phyloP scores from a whole-genome alignment of 305 asterid genomes.

The Stenogyne calaminthoides region DNA sequence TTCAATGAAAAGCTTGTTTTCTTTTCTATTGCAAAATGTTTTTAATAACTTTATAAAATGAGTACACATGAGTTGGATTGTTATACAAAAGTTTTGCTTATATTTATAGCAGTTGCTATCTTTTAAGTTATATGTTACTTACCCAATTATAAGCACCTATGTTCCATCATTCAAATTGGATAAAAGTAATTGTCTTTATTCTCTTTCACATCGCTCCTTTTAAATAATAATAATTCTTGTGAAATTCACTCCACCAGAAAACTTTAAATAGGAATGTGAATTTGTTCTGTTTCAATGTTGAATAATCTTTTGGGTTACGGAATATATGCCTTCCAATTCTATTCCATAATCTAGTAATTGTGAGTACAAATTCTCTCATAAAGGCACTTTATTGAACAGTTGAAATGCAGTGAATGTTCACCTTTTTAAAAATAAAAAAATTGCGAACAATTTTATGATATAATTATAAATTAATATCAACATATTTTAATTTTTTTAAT shows the following conservation, averaged over 20 bases:
- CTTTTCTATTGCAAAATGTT: too few relatives aligned
- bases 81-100: not conserved
- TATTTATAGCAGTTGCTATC: not conserved
- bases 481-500: too few relatives aligned
- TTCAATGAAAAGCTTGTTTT: not conserved
- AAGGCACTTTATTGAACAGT: conserved; percentile 43
- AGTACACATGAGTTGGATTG: not conserved
- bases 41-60: not conserved
- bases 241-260: conserved; percentile 34
- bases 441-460: too few relatives aligned
- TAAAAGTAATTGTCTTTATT: conserved; percentile 29
- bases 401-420: conserved; percentile 24
- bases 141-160: not conserved
- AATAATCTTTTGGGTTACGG: conserved; percentile 36
- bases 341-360: not conserved
- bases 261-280: conserved; percentile 49
- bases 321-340: conserved; percentile 40
- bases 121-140: too few relatives aligned
- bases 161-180: conserved; percentile 26
- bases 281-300: conserved; percentile 49
- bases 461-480: too few relatives aligned
- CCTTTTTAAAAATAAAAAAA: too few relatives aligned
- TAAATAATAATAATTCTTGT: conserved; percentile 27
- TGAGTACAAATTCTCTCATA: conserved; percentile 7
- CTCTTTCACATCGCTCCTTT: conserved; percentile 31